A percentile compares a stretch with the other conserved stretches of the same genome.
Evolutionary conservation across 2,329 filamentous ascomycete species (phyloP).

Genomic region (Cordyceps militaris): DNA sequence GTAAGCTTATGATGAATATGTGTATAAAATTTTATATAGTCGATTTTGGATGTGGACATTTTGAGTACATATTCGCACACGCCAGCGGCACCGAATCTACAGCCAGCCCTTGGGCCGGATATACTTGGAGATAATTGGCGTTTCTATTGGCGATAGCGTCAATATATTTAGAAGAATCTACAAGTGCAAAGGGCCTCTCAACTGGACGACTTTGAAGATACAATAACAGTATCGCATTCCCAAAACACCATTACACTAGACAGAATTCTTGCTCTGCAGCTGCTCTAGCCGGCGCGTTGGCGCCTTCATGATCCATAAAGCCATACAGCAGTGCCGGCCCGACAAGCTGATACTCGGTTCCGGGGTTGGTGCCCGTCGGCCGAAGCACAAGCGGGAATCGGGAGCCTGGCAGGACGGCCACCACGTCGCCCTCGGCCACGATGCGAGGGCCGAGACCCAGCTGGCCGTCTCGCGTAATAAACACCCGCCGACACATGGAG

Average conservation of each 20-base stretch:
- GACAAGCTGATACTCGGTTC: background rate
- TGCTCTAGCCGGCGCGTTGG: background rate
- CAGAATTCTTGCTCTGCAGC: slow-evolving; percentile 1
- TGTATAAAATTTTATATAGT: slow-evolving; percentile 16
- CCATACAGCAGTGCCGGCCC: slow-evolving; percentile 8
- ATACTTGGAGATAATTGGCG: background rate
- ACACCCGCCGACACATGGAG: slow-evolving; percentile 11
- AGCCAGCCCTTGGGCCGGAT: too few species aligned
- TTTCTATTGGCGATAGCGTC: background rate
- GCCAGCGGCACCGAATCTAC: background rate
- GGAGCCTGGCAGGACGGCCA: background rate
- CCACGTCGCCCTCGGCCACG: background rate
- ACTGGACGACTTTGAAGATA: too few species aligned
- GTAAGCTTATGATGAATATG: slow-evolving; percentile 16
- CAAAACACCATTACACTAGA: background rate
- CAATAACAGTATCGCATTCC: background rate
- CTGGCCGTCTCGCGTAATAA: slow-evolving; percentile 3
- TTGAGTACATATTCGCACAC: slow-evolving; percentile 3
- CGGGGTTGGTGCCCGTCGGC: background rate
- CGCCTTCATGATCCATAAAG: slow-evolving; percentile 10
- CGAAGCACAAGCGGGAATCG: slow-evolving; percentile 6
- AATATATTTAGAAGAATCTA: background rate
- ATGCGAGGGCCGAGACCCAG: slow-evolving; percentile 10
- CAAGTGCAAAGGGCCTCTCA: background rate
- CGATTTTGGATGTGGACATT: background rate